phyloP scores from a whole-genome alignment of 2,329 filamentous ascomycete genomes.

The Trichophyton verrucosum region DNA sequence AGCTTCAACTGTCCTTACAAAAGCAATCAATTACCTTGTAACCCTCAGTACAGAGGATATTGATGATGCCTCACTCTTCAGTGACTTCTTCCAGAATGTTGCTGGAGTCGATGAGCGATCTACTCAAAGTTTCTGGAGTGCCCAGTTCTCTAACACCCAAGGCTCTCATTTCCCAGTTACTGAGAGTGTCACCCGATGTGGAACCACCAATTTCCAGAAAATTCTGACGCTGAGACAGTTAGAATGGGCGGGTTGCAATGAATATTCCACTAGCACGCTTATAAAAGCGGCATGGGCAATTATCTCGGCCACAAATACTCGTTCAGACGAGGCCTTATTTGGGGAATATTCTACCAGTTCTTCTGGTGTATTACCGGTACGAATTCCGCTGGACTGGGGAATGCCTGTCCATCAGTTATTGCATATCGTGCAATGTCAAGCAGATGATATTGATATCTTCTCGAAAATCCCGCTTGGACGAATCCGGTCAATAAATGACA shows the following conservation, averaged over 20 bases:
- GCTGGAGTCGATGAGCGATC: neutral
- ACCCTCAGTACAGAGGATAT: neutral
- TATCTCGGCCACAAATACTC: conserved; percentile 5
- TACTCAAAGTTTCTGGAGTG: neutral
- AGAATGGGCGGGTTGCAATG: neutral
- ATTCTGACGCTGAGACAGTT: neutral
- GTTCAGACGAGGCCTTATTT: conserved; percentile 30
- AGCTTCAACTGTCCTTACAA: neutral
- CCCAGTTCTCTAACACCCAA: neutral
- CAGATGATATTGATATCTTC: conserved; percentile 44
- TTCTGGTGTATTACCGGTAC: conserved; percentile 25
- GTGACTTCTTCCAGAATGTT: neutral
- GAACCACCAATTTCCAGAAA: neutral
- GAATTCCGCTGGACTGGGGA: conserved; percentile 19
- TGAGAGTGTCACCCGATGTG: neutral
- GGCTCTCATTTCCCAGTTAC: neutral
- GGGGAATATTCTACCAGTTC: conserved; percentile 22
- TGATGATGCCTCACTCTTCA: neutral
- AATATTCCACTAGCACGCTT: neutral
- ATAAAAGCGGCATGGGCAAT: conserved; percentile 10
- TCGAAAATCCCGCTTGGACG: conserved; percentile 38
- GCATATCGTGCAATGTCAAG: conserved; percentile 41
- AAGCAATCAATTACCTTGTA: neutral
- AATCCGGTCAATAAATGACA: conserved; percentile 41
- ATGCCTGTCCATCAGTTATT: conserved; percentile 19